Percentiles rank a stretch among this genome's conserved stretches.
Conservation (phyloP, 495 filamentous ascomycete species). For the Aspergillus haitiensis region DNA sequence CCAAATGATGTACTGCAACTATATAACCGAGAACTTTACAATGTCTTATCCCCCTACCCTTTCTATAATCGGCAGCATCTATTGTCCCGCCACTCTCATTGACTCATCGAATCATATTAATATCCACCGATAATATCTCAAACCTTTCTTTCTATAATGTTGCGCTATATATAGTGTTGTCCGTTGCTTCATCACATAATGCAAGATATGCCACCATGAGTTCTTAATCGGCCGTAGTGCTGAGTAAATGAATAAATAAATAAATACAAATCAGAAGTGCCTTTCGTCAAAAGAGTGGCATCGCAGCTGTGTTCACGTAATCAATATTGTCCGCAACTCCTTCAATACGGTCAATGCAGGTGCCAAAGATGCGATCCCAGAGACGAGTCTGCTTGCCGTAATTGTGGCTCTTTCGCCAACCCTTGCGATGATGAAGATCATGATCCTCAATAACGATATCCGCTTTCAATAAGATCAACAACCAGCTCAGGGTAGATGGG, state of each 20-base stretch:
- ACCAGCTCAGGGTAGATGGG: slow-evolving; percentile 39
- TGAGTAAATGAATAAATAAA: slow-evolving; percentile 50
- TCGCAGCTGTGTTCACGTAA: slow-evolving; percentile 33
- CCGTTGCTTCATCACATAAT: not conserved
- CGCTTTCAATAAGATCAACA: slow-evolving; percentile 33
- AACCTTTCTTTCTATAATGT: slow-evolving; percentile 2
- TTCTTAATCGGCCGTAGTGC: slow-evolving; percentile 28
- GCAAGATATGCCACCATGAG: no score
- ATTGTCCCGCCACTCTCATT: not conserved
- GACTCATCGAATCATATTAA: not conserved
- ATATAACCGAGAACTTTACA: no score
- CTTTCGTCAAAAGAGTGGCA: slow-evolving; percentile 30
- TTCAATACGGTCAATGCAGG: slow-evolving; percentile 40
- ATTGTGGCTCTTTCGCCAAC: slow-evolving; percentile 46
- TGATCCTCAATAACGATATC: slow-evolving; percentile 49
- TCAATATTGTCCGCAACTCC: slow-evolving; percentile 36
- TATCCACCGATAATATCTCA: not conserved
- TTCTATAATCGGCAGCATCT: no score
- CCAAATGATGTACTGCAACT: no score
- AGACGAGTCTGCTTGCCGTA: slow-evolving; percentile 48
- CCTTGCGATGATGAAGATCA: slow-evolving; percentile 47
- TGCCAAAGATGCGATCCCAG: slow-evolving; percentile 46
- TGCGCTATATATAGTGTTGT: not conserved
- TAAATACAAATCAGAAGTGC: not conserved
- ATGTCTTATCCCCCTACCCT: no score